Base-by-base conservation (phyloP, 306 rosid species). In the Lupinus albus region DNA sequence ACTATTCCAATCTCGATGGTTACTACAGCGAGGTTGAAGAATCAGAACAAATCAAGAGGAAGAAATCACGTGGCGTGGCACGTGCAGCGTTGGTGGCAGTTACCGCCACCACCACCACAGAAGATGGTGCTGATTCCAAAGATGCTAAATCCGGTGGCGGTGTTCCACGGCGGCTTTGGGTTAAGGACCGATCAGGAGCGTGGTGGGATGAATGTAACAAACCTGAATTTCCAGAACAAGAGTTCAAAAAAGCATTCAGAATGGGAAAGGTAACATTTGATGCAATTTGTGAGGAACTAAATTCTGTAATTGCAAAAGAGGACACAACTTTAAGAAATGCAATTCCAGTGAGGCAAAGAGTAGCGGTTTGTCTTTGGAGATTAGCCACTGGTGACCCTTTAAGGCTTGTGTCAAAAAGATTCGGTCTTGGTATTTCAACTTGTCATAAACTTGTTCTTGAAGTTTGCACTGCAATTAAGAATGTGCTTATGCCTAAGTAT, bases 191-290 rank as follows among this genome's bases (percentile, higher is more conserved):
- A 48, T 89, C 97, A 0, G 88, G 86, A 16, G 97, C 95, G 2
- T 91, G 97, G 97, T 91, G 97, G 97, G 97, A 91, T 46, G 87
- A 84, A 70, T 91, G 92, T 54, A 83, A 84, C 72, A 76, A 74
- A 9, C 86, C 92, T 0, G 92, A 88, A 30, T 91, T 79, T 17
- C 97, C 97, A 1, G 97, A 91, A 17, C 83, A 78, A 63, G 89
- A 91, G 9, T 91, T 91, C 81, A 83, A 61, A 58, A 86, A 88
- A 63, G 92, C 84, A 11, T 91, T 91, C 68, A 71, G 95, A 50
- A 91, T 91, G 97, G 82, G 91, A 4, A 86, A 80, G 18, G 69
- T 79, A 0, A 91, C 97, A 0, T 91, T 91, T 30, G 86, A 88
- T 60, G 13, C 76, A 74, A 76, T 91, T 1, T 91, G 97, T 48